A percentile compares a stretch with the other conserved stretches of the same genome.
Evolutionary conservation across 106 monocot species (phyloP).

Genomic region (Apostasia shenzhenica): DNA sequence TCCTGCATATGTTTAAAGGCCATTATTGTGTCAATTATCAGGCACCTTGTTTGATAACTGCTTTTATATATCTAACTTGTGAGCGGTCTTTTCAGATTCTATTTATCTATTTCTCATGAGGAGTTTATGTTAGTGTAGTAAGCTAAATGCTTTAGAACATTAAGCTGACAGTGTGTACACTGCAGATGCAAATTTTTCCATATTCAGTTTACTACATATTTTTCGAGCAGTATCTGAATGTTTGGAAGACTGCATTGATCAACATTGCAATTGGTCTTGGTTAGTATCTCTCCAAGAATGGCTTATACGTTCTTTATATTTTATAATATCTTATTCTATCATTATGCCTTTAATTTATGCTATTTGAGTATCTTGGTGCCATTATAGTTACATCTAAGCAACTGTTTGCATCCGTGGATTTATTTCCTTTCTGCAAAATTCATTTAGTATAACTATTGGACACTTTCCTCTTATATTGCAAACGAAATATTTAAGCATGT

Average conservation of each 20-base stretch:
- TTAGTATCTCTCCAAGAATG: constrained; percentile 29
- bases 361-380: too few relatives aligned
- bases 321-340: not conserved
- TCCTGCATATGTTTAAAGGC: too few relatives aligned
- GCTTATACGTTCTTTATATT: not conserved
- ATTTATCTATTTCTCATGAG: not conserved
- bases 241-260: constrained; percentile 89
- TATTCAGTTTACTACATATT: constrained; percentile 99
- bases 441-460: too few relatives aligned
- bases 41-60: too few relatives aligned
- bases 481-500: too few relatives aligned
- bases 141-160: not conserved
- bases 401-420: too few relatives aligned
- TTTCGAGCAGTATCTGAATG: constrained; percentile 91
- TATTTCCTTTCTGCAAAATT: too few relatives aligned
- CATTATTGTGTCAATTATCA: too few relatives aligned
- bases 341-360: not conserved
- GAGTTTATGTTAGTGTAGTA: not conserved
- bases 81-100: not conserved
- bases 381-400: too few relatives aligned
- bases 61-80: too few relatives aligned
- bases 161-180: not conserved
- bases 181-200: constrained; percentile 94
- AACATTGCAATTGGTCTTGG: constrained; percentile 74
- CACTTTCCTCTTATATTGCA: too few relatives aligned